Evolutionary conservation across 2,329 filamentous ascomycete genomes (phyloP), one percentile per base, ranked within the genome.

Genomic region (Fusarium tuaranense): DNA sequence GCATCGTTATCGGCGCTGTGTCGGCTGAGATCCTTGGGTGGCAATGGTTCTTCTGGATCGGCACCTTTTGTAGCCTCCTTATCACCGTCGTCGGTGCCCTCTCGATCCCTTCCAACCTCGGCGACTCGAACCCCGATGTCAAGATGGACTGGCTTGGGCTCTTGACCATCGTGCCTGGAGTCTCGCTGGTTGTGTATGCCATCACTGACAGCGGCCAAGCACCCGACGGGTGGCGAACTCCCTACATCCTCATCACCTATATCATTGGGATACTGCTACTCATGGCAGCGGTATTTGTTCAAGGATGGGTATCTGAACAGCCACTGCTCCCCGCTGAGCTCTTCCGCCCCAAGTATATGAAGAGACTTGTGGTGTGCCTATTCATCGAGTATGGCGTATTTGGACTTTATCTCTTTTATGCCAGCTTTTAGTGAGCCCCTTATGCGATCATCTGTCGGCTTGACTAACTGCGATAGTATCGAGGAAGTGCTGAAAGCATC

Each of bases 131-230:
- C 63, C 71, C 76, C 1, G 39, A 69, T 13, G 71, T 82, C 32
- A 75, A 72, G 61, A 94, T 95, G 92, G 93, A 95, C 80, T 94
- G 91, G 88, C 84, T 86, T 70, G 93, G 93, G 0, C 83, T 88
- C 4, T 78, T 82, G 8, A 88, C 92, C 30, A 92, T 92, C 18
- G 87, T 93, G 1, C 86, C 88, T 0, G 93, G 92, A 0, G 81
- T 95, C 14, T 86, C 93, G 5, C 86, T 96, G 27, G 86, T 94
- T 71, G 91, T 95, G 2, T 95, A 92, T 76, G 92, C 93, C 2
- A 89, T 96, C 60, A 95, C 93, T 0, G 91, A 95, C 63, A 92
- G 91, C 16, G 89, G 91, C 34, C 90, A 94, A 80, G 92, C 92
- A 0, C 88, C 91, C 0, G 79, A 90, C 5, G 89, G 92, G 3